Conservation (phyloP, 257 asterid species). For the Verbena officinalis region DNA sequence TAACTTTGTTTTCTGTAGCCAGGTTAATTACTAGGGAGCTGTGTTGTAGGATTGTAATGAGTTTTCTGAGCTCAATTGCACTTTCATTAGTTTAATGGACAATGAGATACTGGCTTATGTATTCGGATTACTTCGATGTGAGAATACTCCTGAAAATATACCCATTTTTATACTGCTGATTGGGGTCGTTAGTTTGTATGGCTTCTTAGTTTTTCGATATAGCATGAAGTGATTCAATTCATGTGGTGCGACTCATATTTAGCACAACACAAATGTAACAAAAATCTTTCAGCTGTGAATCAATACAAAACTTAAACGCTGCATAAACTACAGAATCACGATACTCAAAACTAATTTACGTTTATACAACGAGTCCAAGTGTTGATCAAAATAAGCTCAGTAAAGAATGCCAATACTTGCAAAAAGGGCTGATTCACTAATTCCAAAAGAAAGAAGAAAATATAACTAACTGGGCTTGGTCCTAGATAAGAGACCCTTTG, state of each 20-base stretch:
- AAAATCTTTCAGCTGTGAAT: not conserved
- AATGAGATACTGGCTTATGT: no score
- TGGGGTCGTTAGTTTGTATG: no score
- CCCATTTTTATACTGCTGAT: not conserved
- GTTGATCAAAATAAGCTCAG: constrained; percentile 23
- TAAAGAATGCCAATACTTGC: constrained; percentile 33
- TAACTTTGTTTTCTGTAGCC: not conserved
- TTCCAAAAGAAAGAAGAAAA: constrained; percentile 12
- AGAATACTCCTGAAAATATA: no score
- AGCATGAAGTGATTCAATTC: no score
- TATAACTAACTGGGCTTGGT: constrained; percentile 49
- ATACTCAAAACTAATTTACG: constrained; percentile 27
- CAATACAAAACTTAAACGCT: not conserved
- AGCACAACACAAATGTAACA: no score
- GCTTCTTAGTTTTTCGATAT: no score
- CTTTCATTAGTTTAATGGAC: no score
- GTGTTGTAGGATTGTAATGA: not conserved
- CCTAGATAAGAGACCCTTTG: constrained; percentile 52
- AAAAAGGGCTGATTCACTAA: constrained; percentile 35
- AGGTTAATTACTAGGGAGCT: not conserved
- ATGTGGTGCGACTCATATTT: no score
- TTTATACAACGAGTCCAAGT: constrained; percentile 28
- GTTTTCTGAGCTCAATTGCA: no score
- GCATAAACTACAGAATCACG: constrained; percentile 30
- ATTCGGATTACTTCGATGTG: no score